Evolutionary conservation across 2,329 filamentous ascomycete genomes (phyloP).

Genomic region (Akanthomyces uredinophilus): DNA sequence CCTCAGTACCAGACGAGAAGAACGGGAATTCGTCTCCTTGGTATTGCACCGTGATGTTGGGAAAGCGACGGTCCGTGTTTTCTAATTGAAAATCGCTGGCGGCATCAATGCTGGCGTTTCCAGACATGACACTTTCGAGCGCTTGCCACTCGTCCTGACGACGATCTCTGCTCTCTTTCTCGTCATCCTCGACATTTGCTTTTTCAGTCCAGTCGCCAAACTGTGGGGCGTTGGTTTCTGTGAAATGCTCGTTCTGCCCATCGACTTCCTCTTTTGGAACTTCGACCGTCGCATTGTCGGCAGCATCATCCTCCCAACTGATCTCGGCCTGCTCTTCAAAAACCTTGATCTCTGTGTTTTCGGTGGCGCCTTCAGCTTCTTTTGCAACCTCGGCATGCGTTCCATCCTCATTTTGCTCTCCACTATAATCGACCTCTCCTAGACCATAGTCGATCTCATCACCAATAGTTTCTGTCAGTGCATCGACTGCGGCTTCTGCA

Average conservation of each 20-base stretch:
- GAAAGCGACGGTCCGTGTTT: conserved; percentile 21
- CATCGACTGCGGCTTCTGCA: conserved; percentile 2
- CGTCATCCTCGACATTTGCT: conserved; percentile 1
- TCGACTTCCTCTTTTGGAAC: not conserved
- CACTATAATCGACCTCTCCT: not conserved
- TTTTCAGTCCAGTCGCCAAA: not conserved
- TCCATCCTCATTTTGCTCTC: conserved; percentile 25
- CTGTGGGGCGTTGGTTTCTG: conserved; percentile 7
- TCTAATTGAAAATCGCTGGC: conserved; percentile 11
- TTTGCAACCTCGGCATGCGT: not conserved
- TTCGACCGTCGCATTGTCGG: not conserved
- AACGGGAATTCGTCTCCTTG: conserved; percentile 40
- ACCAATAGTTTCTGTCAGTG: not conserved
- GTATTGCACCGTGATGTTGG: conserved; percentile 38
- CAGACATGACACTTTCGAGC: not conserved
- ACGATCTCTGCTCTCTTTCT: conserved; percentile 5
- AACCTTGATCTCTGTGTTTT: not conserved
- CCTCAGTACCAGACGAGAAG: conserved; percentile 30
- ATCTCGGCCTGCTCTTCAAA: conserved; percentile 20
- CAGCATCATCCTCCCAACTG: conserved; percentile 21
- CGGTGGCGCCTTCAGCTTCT: conserved; percentile 6
- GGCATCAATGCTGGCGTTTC: conserved; percentile 1
- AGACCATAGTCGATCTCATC: conserved; percentile 34
- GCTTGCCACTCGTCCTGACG: conserved; percentile 4
- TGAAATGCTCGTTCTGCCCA: conserved; percentile 4